Base-by-base conservation (phyloP, 2,329 filamentous ascomycete species). In the Orbilia oligospora region DNA sequence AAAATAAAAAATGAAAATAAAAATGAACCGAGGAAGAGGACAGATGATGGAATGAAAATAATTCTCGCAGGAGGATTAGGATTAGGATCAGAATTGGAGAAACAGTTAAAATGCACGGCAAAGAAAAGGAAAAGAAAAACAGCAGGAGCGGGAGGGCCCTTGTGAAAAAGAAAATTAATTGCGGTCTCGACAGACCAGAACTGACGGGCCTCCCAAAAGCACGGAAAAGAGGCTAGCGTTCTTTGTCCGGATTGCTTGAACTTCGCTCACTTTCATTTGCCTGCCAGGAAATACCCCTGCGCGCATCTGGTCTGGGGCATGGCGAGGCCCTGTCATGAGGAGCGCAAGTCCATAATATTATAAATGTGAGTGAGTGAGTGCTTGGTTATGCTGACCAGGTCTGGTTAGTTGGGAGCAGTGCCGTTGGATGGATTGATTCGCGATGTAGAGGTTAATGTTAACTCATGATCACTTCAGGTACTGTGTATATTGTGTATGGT, bases 201-300 rank as follows among this genome's bases (percentile, higher is more conserved):
- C 56, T 61, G 56, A 24, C 24, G 22, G 48, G 49, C n/a, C 30
- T 58, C 53, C 53, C 46, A 33, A 49, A 64, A 44, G 56, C 56
- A 61, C 20, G 36, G 58, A 75, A 75, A 64, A 68, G 51, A 38
- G 64, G 71, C 71, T 75, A 75, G 71, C 71, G 46, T 68, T 68
- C 63, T 75, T 75, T 68, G 71, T 73, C 51, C 48, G 51, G 71
- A 73, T 75, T 75, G 71, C 64, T 53, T 65, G 41, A 49, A 51
- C 41, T 49, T 48, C 46, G 48, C 46, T 53, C 64, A 51, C 48
- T 67, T 65, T 67, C 33, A 67, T 69, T 64, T 53, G 44, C 46
- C 61, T 53, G 30, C 46, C 16, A 20, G 30, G 20, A 22, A 44
- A 36, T 22, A 64, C 64, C 64, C 67, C 67, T 71, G 67, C 55